Base-by-base conservation (phyloP, 257 asterid species). In the Haberlea rhodopensis region DNA sequence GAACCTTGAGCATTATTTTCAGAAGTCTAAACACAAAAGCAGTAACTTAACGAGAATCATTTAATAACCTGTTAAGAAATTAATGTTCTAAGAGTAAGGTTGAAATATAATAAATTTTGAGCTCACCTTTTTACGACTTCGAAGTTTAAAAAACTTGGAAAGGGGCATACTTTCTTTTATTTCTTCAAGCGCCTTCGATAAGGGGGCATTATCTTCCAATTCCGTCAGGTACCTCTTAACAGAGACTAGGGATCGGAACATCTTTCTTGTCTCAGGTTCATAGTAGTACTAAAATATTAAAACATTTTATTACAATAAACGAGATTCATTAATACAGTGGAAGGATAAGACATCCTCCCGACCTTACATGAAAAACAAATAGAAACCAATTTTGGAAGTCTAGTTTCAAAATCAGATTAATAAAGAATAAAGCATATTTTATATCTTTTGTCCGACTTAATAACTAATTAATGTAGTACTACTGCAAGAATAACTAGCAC, bases 181-280 rank as follows among this genome's bases (percentile, higher is more conserved):
- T 68, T 75, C 79, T 71, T 79, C 91, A 25, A 83, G 43, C 23
- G 80, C 66, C 70, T 69, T 52, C 22, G 87, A 71, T 72, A 84
- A 75, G 6, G 92, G 94, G 58, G 67, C 72, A 2, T 80, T 65
- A 55, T 80, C 94, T 8, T 73, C 75, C 75, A 75, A 24, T 72
- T 78, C 90, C 2, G 76, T 72, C 75, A 88, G 60, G 80, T 88
- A 71, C 75, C 81, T 78, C 78, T 76, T 77, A 26, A 81, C 91
- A 16, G 87, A 73, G 32, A 68, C 46, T 60, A 80, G 75, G 34
- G 98, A 86, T 52, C 98, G 83, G 65, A 91, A 91, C 75, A 70
- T 86, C 51, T 27, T 70, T 60, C 96, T 95, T 4, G 82, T 83
- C 63, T 63, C 89, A 37, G 96, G 96, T 72, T 91, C 96, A 64